Conservation (phyloP, 805 yeast species). For the Nakazawaea laoshanensis region DNA sequence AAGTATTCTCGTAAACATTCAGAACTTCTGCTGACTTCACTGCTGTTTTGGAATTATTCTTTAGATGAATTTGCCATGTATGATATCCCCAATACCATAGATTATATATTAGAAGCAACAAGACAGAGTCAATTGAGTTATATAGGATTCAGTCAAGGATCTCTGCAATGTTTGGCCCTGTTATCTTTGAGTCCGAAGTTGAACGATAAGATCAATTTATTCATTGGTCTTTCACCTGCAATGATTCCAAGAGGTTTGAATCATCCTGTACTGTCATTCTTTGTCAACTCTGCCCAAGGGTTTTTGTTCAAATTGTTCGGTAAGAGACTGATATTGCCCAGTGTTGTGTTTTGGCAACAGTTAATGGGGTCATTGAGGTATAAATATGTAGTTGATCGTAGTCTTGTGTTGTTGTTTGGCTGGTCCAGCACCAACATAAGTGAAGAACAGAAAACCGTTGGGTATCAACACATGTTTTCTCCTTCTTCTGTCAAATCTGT, state of each 20-base stretch:
- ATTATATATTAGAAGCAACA: slow-evolving; percentile 57
- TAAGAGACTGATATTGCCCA: slow-evolving; percentile 58
- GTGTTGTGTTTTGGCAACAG: slow-evolving; percentile 58
- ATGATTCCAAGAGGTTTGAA: slow-evolving; percentile 85
- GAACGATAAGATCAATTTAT: slow-evolving; percentile 41
- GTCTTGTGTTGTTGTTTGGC: slow-evolving; percentile 61
- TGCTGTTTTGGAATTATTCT: slow-evolving; percentile 82
- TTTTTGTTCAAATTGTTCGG: slow-evolving; percentile 72
- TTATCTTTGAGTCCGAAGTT: slow-evolving; percentile 63
- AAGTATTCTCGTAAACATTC: slow-evolving; percentile 83
- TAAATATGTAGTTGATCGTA: slow-evolving; percentile 59
- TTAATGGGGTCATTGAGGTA: slow-evolving; percentile 73
- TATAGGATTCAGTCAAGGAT: slow-evolving; percentile 91
- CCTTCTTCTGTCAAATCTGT: slow-evolving; percentile 87
- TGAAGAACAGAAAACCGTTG: slow-evolving; percentile 63
- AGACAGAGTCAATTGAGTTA: slow-evolving; percentile 43
- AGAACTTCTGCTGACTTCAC: slow-evolving; percentile 25
- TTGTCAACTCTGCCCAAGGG: slow-evolving; percentile 71
- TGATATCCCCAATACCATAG: slow-evolving; percentile 82
- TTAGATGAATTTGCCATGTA: slow-evolving; percentile 87
- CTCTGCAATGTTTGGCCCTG: slow-evolving; percentile 90
- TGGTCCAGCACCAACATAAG: slow-evolving; percentile 75
- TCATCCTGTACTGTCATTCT: slow-evolving; percentile 66
- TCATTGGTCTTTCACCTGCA: slow-evolving; percentile 71
- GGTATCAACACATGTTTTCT: slow-evolving; percentile 82